Percentiles rank a stretch among this genome's conserved stretches.
These are phyloP conservation scores for Globisporangium barbulae DNA, from an alignment of 352 stramenopile genomes.

Conservation along the genomic window DNA sequence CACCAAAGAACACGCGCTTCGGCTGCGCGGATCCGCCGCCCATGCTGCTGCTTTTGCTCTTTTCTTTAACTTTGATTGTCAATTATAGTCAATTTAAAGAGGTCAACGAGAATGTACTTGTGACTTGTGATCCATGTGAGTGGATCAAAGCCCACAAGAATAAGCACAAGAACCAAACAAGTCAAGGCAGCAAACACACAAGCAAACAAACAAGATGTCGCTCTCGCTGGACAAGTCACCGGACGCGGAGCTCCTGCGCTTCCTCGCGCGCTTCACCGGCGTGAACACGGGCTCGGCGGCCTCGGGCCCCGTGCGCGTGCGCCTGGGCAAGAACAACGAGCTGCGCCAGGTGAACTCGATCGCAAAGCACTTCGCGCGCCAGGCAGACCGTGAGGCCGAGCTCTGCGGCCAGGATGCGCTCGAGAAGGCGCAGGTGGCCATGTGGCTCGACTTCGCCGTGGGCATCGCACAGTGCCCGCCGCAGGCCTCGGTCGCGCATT, in stretches of 20 bases:
- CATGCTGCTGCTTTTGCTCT: neutral
- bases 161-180: neutral
- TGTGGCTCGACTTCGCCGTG: conserved; percentile 72
- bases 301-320: conserved; percentile 69
- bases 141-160: neutral
- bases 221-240: conserved; percentile 77
- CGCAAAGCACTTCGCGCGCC: conserved; percentile 70
- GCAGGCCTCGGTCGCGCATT: conserved; percentile 40
- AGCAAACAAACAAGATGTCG: conserved; percentile 42
- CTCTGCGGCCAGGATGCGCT: conserved; percentile 53
- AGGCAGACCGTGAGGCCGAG: conserved; percentile 70
- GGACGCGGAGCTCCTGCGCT: conserved; percentile 74
- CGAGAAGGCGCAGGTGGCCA: conserved; percentile 68
- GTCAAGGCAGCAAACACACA: neutral
- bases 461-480: conserved; percentile 41
- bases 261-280: conserved; percentile 79
- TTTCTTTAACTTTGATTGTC: too few species aligned
- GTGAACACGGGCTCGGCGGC: conserved; percentile 69
- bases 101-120: too few species aligned
- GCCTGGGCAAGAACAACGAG: conserved; percentile 66
- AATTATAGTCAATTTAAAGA: too few species aligned
- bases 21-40: conserved; percentile 12
- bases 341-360: conserved; percentile 73
- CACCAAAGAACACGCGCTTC: conserved; percentile 42
- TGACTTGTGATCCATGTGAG: neutral